Conservation (phyloP, 1,284 basidiomycete genomes). For the Rhodotorula sp. region DNA sequence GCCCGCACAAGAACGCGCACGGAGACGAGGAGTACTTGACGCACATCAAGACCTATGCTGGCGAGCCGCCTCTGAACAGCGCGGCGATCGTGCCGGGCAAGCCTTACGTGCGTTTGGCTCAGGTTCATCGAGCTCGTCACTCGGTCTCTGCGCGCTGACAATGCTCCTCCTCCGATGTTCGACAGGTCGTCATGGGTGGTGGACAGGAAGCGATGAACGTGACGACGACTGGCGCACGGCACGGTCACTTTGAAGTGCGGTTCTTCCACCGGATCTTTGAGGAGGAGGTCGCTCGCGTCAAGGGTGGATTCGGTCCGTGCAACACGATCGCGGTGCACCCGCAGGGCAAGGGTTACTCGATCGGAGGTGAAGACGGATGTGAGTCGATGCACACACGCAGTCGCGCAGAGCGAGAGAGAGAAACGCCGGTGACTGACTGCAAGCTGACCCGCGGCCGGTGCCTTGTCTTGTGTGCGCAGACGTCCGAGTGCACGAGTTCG, state of each 20-base stretch:
- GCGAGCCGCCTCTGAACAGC: slow-evolving; percentile 94
- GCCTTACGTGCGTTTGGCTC: slow-evolving; percentile 65
- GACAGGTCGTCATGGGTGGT: slow-evolving; percentile 81
- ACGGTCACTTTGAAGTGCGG: slow-evolving; percentile 96
- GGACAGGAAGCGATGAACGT: slow-evolving; percentile 98
- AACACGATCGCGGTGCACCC: slow-evolving; percentile 98
- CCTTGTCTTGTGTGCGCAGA: slow-evolving; percentile 1
- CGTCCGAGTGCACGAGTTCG: slow-evolving; percentile 60
- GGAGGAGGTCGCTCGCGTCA: slow-evolving; percentile 95
- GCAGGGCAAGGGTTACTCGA: slow-evolving; percentile 81
- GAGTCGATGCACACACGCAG: slow-evolving; percentile 52
- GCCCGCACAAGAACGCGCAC: slow-evolving; percentile 70
- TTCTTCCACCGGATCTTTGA: slow-evolving; percentile 99
- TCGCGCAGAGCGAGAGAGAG: neutral
- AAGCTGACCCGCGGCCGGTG: neutral
- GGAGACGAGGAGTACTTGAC: slow-evolving; percentile 68
- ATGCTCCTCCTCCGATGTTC: neutral
- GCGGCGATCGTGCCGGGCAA: slow-evolving; percentile 72
- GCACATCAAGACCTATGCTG: slow-evolving; percentile 88
- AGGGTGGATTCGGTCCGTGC: slow-evolving; percentile 93
- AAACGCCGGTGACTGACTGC: too few species aligned
- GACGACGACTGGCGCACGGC: slow-evolving; percentile 86
- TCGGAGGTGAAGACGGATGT: slow-evolving; percentile 84
- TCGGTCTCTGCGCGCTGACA: neutral
- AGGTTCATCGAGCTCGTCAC: slow-evolving; percentile 15